A percentile compares a stretch with the other conserved stretches of the same genome.
Conservation (phyloP, 2,329 filamentous ascomycete species). For the Cladorrhinum sp. region DNA sequence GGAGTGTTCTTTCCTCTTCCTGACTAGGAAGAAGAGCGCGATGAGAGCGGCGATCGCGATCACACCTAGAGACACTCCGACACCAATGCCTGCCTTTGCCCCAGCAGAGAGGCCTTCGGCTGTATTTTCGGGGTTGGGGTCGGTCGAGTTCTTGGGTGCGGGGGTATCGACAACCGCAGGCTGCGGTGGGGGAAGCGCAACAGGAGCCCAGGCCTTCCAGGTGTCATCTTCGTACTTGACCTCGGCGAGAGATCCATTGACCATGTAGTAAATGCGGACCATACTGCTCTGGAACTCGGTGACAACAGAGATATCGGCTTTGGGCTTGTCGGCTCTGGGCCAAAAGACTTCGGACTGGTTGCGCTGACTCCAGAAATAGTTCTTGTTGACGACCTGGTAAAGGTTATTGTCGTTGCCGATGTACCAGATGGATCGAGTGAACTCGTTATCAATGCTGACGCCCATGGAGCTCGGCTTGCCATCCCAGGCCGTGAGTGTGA, state of each 20-base stretch:
- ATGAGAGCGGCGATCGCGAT: slow-evolving; percentile 32
- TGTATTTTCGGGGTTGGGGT: neutral
- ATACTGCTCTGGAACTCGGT: slow-evolving; percentile 27
- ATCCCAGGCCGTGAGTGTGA: slow-evolving; percentile 33
- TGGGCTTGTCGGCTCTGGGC: slow-evolving; percentile 33
- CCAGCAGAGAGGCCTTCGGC: slow-evolving; percentile 32
- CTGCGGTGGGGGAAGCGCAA: slow-evolving; percentile 23
- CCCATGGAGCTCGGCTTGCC: slow-evolving; percentile 31
- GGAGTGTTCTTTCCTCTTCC: slow-evolving; percentile 19
- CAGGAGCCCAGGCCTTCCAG: slow-evolving; percentile 31
- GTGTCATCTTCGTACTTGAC: slow-evolving; percentile 30
- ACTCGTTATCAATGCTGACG: slow-evolving; percentile 30
- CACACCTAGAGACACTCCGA: slow-evolving; percentile 35
- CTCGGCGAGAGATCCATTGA: slow-evolving; percentile 33
- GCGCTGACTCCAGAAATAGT: slow-evolving; percentile 31
- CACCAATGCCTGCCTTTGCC: slow-evolving; percentile 36
- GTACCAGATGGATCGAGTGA: slow-evolving; percentile 36
- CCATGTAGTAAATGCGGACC: slow-evolving; percentile 36
- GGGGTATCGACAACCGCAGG: neutral
- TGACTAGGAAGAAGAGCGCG: slow-evolving; percentile 30
- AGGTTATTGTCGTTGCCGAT: slow-evolving; percentile 37
- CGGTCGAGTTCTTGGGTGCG: slow-evolving; percentile 1
- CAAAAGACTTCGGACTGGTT: slow-evolving; percentile 28
- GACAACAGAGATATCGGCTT: slow-evolving; percentile 32
- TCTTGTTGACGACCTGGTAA: slow-evolving; percentile 31